Conservation (phyloP, 2,329 filamentous ascomycete genomes). For the Aspergillus hiratsukae region DNA sequence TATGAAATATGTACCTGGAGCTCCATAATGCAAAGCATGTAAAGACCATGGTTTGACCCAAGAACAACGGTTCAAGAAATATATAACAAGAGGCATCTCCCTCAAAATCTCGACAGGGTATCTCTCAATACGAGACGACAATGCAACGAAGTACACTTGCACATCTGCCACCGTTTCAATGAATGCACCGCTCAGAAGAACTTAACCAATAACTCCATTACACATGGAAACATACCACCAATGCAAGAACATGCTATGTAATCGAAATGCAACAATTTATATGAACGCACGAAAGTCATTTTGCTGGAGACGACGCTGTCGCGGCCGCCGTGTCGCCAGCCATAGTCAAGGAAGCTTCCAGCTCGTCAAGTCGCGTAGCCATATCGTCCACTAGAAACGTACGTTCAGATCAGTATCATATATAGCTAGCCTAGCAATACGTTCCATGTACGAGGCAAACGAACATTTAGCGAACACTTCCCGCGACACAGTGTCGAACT, state of each 20-base stretch:
- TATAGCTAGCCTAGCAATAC: background rate
- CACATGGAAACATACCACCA: background rate
- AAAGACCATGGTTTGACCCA: background rate
- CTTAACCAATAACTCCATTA: slow-evolving; percentile 2
- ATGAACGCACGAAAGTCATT: slow-evolving; percentile 3
- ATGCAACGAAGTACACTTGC: background rate
- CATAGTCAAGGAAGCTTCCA: slow-evolving; percentile 68
- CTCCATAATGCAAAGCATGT: background rate
- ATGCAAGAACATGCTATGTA: background rate
- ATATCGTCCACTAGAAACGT: slow-evolving; percentile 77
- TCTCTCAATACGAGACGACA: background rate
- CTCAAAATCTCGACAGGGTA: background rate
- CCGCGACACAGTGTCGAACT: slow-evolving; percentile 77
- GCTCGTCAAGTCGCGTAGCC: slow-evolving; percentile 76
- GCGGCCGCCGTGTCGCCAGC: slow-evolving; percentile 38
- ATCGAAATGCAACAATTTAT: background rate
- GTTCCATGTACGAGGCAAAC: slow-evolving; percentile 26
- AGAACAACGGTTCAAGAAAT: background rate
- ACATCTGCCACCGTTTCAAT: background rate
- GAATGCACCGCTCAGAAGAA: background rate
- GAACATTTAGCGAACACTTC: slow-evolving; percentile 86
- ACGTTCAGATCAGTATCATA: background rate
- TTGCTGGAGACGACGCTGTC: slow-evolving; percentile 14
- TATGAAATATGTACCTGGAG: background rate
- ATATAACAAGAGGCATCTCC: background rate